phyloP scores from a whole-genome alignment of 768 basidiomycete genomes.

The Hygrocybe punicea region DNA sequence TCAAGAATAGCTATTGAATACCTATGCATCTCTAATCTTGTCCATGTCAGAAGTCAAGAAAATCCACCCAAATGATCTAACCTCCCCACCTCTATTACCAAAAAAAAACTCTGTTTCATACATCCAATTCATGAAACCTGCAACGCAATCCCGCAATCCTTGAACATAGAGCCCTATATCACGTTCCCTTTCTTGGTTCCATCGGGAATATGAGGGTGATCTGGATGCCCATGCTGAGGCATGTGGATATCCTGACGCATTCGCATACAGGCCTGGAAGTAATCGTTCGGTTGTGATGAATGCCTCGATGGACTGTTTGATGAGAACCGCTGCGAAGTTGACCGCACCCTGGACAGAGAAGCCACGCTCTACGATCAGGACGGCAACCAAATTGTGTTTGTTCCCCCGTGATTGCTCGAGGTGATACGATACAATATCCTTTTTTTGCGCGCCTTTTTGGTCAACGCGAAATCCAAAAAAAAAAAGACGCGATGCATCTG shows the following conservation, averaged over 20 bases:
- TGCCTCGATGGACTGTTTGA: slow-evolving; percentile 36
- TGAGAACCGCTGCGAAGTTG: slow-evolving; percentile 37
- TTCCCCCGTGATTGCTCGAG: slow-evolving; percentile 38
- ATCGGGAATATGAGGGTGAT: slow-evolving; percentile 12
- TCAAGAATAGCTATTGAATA: too few species aligned
- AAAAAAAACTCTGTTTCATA: slow-evolving; percentile 64
- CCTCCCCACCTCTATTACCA: slow-evolving; percentile 9
- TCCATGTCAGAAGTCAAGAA: background rate
- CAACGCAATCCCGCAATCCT: slow-evolving; percentile 54
- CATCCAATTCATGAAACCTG: slow-evolving; percentile 59
- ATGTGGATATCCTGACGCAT: background rate
- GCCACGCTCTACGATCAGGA: slow-evolving; percentile 44
- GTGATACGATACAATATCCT: slow-evolving; percentile 61
- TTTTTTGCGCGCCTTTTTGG: slow-evolving; percentile 28
- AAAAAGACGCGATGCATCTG: background rate
- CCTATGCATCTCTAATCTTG: background rate
- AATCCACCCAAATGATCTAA: slow-evolving; percentile 12
- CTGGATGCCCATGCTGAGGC: too few species aligned
- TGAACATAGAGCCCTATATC: slow-evolving; percentile 38
- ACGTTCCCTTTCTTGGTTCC: slow-evolving; percentile 1
- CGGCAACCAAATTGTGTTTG: slow-evolving; percentile 45
- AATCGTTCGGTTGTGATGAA: slow-evolving; percentile 33
- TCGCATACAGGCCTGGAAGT: slow-evolving; percentile 16
- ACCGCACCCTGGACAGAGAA: slow-evolving; percentile 52
- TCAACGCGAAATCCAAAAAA: background rate